phyloP scores from a whole-genome alignment of 768 basidiomycete species.

The Trametes elegans region DNA sequence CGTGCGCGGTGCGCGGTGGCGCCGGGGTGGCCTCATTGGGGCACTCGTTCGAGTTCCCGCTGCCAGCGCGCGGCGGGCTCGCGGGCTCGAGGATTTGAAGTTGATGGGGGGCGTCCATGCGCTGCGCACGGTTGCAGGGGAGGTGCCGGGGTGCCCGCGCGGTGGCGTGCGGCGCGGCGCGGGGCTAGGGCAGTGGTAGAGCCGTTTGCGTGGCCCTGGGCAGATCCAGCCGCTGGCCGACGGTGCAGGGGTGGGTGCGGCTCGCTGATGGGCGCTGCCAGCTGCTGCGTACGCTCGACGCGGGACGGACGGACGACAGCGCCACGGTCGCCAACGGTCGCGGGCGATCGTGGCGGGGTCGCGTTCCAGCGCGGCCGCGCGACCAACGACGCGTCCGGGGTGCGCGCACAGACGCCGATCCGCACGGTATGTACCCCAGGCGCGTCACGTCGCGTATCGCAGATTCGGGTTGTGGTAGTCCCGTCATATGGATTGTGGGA shows the following conservation, averaged over 20 bases:
- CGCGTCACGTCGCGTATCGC: too few species aligned
- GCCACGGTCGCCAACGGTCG: background rate
- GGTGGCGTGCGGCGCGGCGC: background rate
- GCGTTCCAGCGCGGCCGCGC: background rate
- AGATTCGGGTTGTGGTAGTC: too few species aligned
- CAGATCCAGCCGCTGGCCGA: constrained; percentile 2
- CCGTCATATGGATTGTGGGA: too few species aligned
- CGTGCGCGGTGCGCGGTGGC: background rate
- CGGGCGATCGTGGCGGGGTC: background rate
- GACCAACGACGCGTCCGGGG: background rate
- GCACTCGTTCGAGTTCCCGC: background rate
- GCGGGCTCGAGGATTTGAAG: too few species aligned
- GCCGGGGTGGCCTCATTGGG: background rate
- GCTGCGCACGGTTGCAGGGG: background rate
- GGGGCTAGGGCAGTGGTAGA: background rate
- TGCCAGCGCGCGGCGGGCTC: too few species aligned
- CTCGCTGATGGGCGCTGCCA: too few species aligned
- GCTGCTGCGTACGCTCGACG: background rate
- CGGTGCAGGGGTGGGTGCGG: too few species aligned
- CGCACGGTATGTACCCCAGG: too few species aligned
- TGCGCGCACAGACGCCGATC: background rate
- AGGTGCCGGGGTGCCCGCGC: background rate
- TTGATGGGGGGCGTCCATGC: too few species aligned
- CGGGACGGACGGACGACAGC: background rate
- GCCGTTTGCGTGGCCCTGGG: background rate